A percentile compares a stretch with the other conserved stretches of the same genome.
Evolutionary conservation across 2,329 filamentous ascomycete species (phyloP).

Genomic region (Colletotrichum siamense): DNA sequence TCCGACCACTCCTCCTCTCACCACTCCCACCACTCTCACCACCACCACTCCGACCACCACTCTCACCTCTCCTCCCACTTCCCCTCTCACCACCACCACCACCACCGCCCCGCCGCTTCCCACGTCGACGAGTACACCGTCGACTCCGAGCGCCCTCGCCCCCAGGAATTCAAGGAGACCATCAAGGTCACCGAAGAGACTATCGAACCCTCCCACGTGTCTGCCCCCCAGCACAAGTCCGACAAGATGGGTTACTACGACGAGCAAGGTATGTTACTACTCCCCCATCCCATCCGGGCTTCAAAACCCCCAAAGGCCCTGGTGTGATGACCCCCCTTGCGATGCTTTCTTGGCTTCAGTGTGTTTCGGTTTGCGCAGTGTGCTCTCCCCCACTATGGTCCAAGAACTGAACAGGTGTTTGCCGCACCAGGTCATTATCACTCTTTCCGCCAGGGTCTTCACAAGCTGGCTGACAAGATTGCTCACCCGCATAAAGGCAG

Average conservation of each 20-base stretch:
- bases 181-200: slow-evolving; percentile 70
- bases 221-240: slow-evolving; percentile 48
- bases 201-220: slow-evolving; percentile 59
- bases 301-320: not conserved
- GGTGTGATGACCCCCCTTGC: not conserved
- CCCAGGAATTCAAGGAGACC: slow-evolving; percentile 55
- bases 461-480: slow-evolving; percentile 64
- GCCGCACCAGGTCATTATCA: slow-evolving; percentile 58
- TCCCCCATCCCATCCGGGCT: not conserved
- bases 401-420: slow-evolving; percentile 16
- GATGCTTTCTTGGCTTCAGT: slow-evolving; percentile 13
- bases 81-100: slow-evolving; percentile 43
- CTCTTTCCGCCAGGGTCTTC: slow-evolving; percentile 60
- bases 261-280: slow-evolving; percentile 57
- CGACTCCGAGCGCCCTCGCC: slow-evolving; percentile 36
- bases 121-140: slow-evolving; percentile 57
- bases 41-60: not conserved
- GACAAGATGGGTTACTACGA: slow-evolving; percentile 70
- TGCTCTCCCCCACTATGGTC: slow-evolving; percentile 15
- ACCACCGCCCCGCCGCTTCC: not conserved
- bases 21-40: slow-evolving; percentile 12
- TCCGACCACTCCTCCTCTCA: slow-evolving; percentile 31
- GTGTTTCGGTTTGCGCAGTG: slow-evolving; percentile 21
- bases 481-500: slow-evolving; percentile 50
- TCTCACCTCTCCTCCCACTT: slow-evolving; percentile 42